Base-by-base conservation (phyloP, 305 asterid genomes). In the Fraxinus paxiana region DNA sequence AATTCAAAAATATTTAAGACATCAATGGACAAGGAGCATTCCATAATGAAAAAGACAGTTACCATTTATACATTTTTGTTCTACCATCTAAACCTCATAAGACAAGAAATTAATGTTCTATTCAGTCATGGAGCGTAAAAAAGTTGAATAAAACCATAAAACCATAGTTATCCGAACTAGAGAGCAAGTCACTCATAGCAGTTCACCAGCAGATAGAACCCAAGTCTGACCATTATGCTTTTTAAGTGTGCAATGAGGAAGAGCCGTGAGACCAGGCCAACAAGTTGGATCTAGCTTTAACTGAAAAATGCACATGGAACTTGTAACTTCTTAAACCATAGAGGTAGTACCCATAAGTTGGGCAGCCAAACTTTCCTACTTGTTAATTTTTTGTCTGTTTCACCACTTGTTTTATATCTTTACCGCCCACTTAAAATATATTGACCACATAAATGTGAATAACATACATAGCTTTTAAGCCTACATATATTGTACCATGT, bases 1-100 rank as follows among this genome's bases (percentile, higher is more conserved):
- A 78, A 85, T 81, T 72, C 83, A 85, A 81, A 38, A 79, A 83
- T 73, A 81, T 43, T 15, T 5, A 78, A 76, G n/a, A 34, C 80
- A 65, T 2, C 76, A 73, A 63, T 13, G 63, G 85, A 79, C 80
- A 83, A 80, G 37, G 74, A 79, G 43, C 75, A 41, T 43, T 59
- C 31, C 71, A 17, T 72, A 56, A 78, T 38, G 65, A 78, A 74
- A 37, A 67, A 72, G 75, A 56, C 77, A 43, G 71, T 28, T 31
- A 54, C 37, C 10, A 82, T 22, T 10, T 15, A 46, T 22, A 77
- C 28, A 61, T n/a, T 24, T 4, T 20, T 76, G 35, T 13, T 65
- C 22, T 22, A 41, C 37, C 38, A 43, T 10, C 48, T 26, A 31
- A 77, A 61, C 65, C 34, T 13, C 72, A 10, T 31, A 79, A 30